Conservation (phyloP, 2,329 filamentous ascomycete genomes). For the Diaporthe australafricana region DNA sequence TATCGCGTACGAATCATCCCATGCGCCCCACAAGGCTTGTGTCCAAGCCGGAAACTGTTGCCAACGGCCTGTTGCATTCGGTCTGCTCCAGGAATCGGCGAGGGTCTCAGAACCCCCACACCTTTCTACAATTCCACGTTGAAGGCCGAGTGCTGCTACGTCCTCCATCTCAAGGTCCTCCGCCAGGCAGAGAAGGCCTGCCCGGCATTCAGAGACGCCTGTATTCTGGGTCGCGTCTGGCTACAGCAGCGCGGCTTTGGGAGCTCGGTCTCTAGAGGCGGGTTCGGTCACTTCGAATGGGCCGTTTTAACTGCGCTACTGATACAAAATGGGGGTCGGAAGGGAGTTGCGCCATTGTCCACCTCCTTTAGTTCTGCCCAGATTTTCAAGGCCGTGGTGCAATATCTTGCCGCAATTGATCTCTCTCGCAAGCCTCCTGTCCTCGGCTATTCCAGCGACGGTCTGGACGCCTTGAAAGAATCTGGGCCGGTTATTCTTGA, state of each 20-base stretch:
- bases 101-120: constrained; percentile 61
- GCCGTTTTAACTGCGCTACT: constrained; percentile 82
- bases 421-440: constrained; percentile 74
- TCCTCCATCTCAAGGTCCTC: constrained; percentile 80
- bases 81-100: constrained; percentile 56
- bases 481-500: constrained; percentile 81
- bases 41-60: constrained; percentile 77
- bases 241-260: constrained; percentile 87
- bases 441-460: constrained; percentile 58
- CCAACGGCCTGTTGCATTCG: constrained; percentile 79
- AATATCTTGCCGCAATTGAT: constrained; percentile 83
- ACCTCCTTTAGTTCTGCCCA: constrained; percentile 89
- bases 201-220: constrained; percentile 82
- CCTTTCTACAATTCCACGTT: constrained; percentile 92
- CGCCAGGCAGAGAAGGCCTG: constrained; percentile 77
- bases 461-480: constrained; percentile 55
- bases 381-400: constrained; percentile 93
- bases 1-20: constrained; percentile 82
- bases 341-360: constrained; percentile 78
- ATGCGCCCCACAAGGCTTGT: constrained; percentile 75
- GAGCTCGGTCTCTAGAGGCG: constrained; percentile 76
- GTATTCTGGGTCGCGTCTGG: constrained; percentile 88
- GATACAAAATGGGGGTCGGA: constrained; percentile 80
- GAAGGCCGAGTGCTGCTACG: constrained; percentile 79
- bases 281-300: constrained; percentile 96